Evolutionary conservation across 768 basidiomycete species (phyloP).

Genomic region (Pholiota conissans): DNA sequence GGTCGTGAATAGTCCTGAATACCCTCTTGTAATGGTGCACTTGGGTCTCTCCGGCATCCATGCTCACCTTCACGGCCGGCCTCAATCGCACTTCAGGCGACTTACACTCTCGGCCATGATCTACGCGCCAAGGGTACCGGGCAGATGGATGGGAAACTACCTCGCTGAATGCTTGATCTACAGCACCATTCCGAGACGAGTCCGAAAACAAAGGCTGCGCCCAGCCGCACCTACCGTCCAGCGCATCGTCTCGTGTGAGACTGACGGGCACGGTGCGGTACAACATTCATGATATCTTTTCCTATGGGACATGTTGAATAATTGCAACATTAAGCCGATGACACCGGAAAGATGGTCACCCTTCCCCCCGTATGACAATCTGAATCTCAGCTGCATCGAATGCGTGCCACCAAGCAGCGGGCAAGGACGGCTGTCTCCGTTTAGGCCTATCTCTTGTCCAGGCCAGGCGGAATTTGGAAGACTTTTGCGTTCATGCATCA

Average conservation of each 20-base stretch:
- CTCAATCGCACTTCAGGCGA: too few species aligned
- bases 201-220: background rate
- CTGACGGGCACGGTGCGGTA: background rate
- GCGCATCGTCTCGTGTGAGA: background rate
- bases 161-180: background rate
- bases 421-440: background rate
- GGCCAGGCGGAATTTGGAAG: too few species aligned
- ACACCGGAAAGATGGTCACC: background rate
- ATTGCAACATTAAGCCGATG: constrained; percentile 1
- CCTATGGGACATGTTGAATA: background rate
- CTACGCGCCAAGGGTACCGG: background rate
- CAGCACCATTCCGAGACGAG: background rate
- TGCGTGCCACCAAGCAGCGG: background rate
- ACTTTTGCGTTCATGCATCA: background rate
- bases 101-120: too few species aligned
- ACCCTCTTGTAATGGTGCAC: too few species aligned
- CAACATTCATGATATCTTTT: background rate
- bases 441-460: background rate
- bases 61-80: too few species aligned
- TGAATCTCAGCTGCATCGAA: background rate
- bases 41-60: too few species aligned
- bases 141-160: background rate
- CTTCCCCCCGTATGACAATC: background rate
- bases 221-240: background rate
- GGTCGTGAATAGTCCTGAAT: too few species aligned